A percentile compares a stretch with the other conserved stretches of the same genome.
Conservation (phyloP, 2,329 filamentous ascomycete species). For the Ceratocystis lukuohia region DNA sequence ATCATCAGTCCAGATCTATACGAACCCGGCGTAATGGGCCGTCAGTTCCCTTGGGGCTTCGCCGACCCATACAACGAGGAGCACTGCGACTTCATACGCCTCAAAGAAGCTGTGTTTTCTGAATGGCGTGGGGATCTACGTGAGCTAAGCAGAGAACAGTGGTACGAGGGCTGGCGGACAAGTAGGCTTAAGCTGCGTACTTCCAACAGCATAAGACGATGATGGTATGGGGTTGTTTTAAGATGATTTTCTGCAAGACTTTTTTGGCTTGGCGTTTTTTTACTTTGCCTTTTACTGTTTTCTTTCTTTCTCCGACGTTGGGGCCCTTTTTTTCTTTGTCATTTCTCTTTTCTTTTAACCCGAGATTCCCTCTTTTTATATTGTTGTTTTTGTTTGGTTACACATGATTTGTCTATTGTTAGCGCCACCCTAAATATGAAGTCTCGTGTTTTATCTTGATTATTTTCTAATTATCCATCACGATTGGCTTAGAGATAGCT, state of each 20-base stretch:
- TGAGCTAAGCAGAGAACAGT: slow-evolving; percentile 78
- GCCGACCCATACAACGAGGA: slow-evolving; percentile 81
- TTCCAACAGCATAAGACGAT: slow-evolving; percentile 29
- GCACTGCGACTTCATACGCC: slow-evolving; percentile 84
- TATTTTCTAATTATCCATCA: background rate
- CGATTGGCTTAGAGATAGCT: background rate
- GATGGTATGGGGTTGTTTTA: slow-evolving; percentile 6
- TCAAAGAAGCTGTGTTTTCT: slow-evolving; percentile 83
- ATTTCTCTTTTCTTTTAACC: background rate
- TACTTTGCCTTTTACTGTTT: background rate
- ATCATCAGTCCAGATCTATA: slow-evolving; percentile 91
- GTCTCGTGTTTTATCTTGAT: slow-evolving; percentile 12
- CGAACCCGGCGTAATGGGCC: slow-evolving; percentile 64
- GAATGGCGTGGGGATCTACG: slow-evolving; percentile 89
- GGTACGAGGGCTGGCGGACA: slow-evolving; percentile 93
- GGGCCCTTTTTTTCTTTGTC: slow-evolving; percentile 1
- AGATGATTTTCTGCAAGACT: background rate
- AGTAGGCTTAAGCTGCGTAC: slow-evolving; percentile 47
- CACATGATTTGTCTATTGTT: background rate
- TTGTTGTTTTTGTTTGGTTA: background rate
- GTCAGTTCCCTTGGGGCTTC: slow-evolving; percentile 92
- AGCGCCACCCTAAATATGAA: background rate
- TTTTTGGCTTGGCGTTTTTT: background rate
- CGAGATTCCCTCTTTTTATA: background rate
- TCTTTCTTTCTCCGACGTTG: slow-evolving; percentile 14